phyloP scores from a whole-genome alignment of 768 basidiomycete species.

The Clavulina sp. region DNA sequence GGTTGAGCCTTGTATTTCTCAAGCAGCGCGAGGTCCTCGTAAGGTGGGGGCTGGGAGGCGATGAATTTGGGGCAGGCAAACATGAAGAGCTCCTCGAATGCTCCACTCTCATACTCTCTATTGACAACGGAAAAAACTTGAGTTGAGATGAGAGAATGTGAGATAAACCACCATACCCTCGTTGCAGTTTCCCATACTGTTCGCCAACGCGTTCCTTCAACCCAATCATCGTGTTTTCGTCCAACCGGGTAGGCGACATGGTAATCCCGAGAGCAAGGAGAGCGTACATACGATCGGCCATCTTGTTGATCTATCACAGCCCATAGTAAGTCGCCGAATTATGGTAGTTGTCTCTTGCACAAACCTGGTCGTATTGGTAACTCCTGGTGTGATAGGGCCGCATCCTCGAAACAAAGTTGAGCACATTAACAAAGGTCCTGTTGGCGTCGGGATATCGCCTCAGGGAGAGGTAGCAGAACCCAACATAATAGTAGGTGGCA shows the following conservation, averaged over 20 bases:
- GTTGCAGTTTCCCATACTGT: slow-evolving; percentile 68
- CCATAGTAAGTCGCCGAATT: neutral
- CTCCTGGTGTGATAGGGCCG: slow-evolving; percentile 91
- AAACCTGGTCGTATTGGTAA: slow-evolving; percentile 89
- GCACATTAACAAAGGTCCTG: slow-evolving; percentile 76
- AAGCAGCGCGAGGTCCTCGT: slow-evolving; percentile 58
- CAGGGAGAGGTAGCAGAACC: slow-evolving; percentile 92
- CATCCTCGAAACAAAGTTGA: slow-evolving; percentile 93
- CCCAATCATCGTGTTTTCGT: slow-evolving; percentile 85
- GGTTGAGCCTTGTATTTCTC: slow-evolving; percentile 27
- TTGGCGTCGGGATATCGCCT: slow-evolving; percentile 90
- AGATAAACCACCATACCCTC: slow-evolving; percentile 39
- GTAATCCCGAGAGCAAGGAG: slow-evolving; percentile 87
- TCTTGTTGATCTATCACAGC: slow-evolving; percentile 69
- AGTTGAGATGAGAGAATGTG: neutral
- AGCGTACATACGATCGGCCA: slow-evolving; percentile 94
- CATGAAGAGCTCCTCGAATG: slow-evolving; percentile 84
- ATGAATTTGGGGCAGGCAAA: slow-evolving; percentile 97
- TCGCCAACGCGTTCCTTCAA: slow-evolving; percentile 92
- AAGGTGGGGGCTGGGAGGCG: slow-evolving; percentile 82
- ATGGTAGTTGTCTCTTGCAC: slow-evolving; percentile 2
- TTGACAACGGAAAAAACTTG: neutral
- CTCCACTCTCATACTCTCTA: slow-evolving; percentile 43
- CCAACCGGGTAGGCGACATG: slow-evolving; percentile 78
- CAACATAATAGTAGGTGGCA: slow-evolving; percentile 86